A percentile compares a stretch with the other conserved stretches of the same genome.
Evolutionary conservation across 1,284 basidiomycete genomes (phyloP).

Genomic region (Puccinia sorghi): DNA sequence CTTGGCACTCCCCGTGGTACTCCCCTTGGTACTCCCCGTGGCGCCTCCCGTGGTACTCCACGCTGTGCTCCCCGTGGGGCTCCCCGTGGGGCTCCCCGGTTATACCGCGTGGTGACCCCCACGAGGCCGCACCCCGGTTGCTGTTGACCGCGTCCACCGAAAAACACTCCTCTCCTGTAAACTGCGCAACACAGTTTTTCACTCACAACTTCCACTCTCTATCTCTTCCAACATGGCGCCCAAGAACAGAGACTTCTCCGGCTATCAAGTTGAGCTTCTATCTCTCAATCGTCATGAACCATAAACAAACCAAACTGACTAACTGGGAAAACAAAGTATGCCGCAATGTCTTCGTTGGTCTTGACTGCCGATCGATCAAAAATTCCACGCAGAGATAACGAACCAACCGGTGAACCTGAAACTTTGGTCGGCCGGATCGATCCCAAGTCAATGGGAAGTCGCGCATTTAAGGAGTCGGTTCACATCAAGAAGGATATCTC

Average conservation of each 20-base stretch:
- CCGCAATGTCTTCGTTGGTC: slow-evolving; percentile 54
- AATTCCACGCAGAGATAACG: slow-evolving; percentile 65
- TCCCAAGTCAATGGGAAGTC: slow-evolving; percentile 88
- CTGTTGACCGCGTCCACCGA: too few species aligned
- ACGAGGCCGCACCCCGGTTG: too few species aligned
- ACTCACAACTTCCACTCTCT: not conserved
- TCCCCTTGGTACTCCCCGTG: too few species aligned
- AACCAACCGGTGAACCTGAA: slow-evolving; percentile 93
- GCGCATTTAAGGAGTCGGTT: slow-evolving; percentile 76
- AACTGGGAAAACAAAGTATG: slow-evolving; percentile 22
- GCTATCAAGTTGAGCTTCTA: slow-evolving; percentile 39
- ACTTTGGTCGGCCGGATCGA: slow-evolving; percentile 88
- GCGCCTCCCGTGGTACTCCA: too few species aligned
- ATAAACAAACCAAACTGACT: not conserved
- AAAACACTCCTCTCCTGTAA: not conserved
- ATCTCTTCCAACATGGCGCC: slow-evolving; percentile 34
- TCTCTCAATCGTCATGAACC: not conserved
- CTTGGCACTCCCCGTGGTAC: too few species aligned
- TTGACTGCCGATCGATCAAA: slow-evolving; percentile 56
- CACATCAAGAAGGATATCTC: slow-evolving; percentile 72
- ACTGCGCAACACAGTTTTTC: not conserved
- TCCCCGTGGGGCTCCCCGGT: too few species aligned
- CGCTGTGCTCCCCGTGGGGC: too few species aligned
- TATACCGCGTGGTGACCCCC: too few species aligned
- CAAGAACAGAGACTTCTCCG: slow-evolving; percentile 49